Evolutionary conservation across 2,329 filamentous ascomycete genomes (phyloP), one percentile per base, ranked within the genome.

Genomic region (Aspergillus arachidicola): DNA sequence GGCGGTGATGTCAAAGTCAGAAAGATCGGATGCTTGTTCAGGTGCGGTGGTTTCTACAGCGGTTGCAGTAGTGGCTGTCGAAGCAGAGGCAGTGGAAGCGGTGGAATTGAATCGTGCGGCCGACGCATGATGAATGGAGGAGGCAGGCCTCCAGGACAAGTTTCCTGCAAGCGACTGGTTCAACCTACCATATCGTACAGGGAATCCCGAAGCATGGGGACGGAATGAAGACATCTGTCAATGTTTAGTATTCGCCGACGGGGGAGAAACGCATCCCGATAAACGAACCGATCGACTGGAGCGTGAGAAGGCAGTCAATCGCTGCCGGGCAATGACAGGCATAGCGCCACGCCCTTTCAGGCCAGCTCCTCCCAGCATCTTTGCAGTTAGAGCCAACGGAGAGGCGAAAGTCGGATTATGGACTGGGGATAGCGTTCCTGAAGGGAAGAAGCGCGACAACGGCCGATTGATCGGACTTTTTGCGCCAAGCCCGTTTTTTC

Each of bases 321-420:
- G 68, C 68, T 73, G 71, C 61, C 70, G 74, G 58, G 71, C 68
- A 64, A 74, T 59, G 51, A 77, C 79, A 67, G 82, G 74, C 67
- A 80, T 77, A 59, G 80, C 79, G 72, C 76, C 75, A 63, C 81
- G 79, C 76, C 79, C 82, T 65, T 81, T 78, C 60, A 87, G 71
- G 68, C 84, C 83, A 81, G 82, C 82, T 68, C 83, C 83, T 72
- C 83, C 82, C 73, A 88, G 78, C 86, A 88, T 88, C 69, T 71
- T 74, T 59, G 68, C 62, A 56, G 28, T 60, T 41, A 63, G 12
- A 48, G 9, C 21, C 14, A 65, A 54, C 57, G 55, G 58, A 59
- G 64, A 56, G 63, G 61, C 66, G 58, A 58, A 60, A 57, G 57
- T 50, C 28, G 50, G 21, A 62, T 23, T 23, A 60, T 19, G 38